These are phyloP conservation scores for Endoconidiophora laricicola DNA, from an alignment of 2,329 filamentous ascomycete genomes.

Conservation along the genomic window DNA sequence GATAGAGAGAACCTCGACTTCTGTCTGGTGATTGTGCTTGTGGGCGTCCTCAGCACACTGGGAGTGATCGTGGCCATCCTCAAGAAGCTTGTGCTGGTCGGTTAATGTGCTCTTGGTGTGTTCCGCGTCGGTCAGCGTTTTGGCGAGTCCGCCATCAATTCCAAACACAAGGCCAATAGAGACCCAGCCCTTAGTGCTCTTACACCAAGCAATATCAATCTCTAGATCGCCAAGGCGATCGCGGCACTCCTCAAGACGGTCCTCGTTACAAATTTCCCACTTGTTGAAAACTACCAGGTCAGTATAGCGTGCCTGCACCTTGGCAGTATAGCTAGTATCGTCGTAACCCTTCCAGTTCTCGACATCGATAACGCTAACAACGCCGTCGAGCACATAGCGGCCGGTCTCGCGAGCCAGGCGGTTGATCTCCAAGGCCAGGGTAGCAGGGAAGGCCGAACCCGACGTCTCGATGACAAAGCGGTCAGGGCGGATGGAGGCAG, in stretches of 20 bases:
- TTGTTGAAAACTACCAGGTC: slow-evolving; percentile 88
- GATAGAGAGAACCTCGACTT: slow-evolving; percentile 86
- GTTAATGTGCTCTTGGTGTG: slow-evolving; percentile 15
- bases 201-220: slow-evolving; percentile 66
- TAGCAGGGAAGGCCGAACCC: slow-evolving; percentile 75
- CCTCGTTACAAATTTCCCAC: slow-evolving; percentile 64
- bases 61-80: slow-evolving; percentile 21
- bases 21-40: slow-evolving; percentile 51
- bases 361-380: slow-evolving; percentile 79
- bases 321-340: slow-evolving; percentile 76
- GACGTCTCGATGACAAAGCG: slow-evolving; percentile 89
- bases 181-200: slow-evolving; percentile 67
- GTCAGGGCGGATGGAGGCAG: slow-evolving; percentile 41
- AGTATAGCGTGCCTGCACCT: slow-evolving; percentile 75
- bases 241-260: slow-evolving; percentile 57
- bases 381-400: slow-evolving; percentile 64
- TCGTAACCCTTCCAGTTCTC: slow-evolving; percentile 93
- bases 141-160: slow-evolving; percentile 65
- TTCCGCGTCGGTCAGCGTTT: slow-evolving; percentile 29
- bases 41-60: slow-evolving; percentile 27
- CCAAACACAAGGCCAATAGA: slow-evolving; percentile 69
- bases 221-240: slow-evolving; percentile 70
- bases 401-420: slow-evolving; percentile 53
- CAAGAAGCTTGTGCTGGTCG: slow-evolving; percentile 19
- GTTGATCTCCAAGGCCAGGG: slow-evolving; percentile 80